These are phyloP conservation scores for Beauveria bassiana DNA, from an alignment of 2,329 filamentous ascomycete genomes.

Conservation along the genomic window DNA sequence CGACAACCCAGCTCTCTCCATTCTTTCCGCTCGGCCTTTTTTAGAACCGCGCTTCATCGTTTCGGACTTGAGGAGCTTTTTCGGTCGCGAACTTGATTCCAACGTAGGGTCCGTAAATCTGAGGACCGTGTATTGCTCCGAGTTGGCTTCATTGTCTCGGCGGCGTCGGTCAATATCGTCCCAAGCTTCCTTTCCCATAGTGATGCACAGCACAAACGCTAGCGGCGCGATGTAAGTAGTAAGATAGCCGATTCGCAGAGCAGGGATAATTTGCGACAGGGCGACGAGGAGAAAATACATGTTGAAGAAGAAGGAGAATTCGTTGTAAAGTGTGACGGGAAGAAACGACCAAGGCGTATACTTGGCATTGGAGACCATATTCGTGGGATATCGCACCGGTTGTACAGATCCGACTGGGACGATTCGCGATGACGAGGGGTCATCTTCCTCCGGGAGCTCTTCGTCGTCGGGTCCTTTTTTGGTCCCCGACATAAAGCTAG, in stretches of 20 bases:
- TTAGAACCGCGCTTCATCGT: conserved; percentile 23
- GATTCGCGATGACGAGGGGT: conserved; percentile 63
- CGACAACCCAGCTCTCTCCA: conserved; percentile 37
- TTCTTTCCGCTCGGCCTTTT: conserved; percentile 22
- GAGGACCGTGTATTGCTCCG: conserved; percentile 77
- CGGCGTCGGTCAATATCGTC: conserved; percentile 84
- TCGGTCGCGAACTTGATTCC: conserved; percentile 30
- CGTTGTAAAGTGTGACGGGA: conserved; percentile 91
- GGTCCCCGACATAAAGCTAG: conserved; percentile 24
- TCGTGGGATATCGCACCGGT: conserved; percentile 71
- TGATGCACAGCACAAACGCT: conserved; percentile 85
- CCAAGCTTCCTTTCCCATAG: conserved; percentile 88
- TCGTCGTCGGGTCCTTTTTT: conserved; percentile 27
- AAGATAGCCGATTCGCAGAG: conserved; percentile 85
- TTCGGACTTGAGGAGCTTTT: conserved; percentile 37
- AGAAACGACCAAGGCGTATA: conserved; percentile 94
- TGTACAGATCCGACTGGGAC: conserved; percentile 71
- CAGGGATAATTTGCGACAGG: conserved; percentile 83
- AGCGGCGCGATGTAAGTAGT: conserved; percentile 90
- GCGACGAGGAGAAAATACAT: conserved; percentile 97
- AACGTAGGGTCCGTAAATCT: conserved; percentile 54
- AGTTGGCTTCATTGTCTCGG: conserved; percentile 88
- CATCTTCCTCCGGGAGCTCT: conserved; percentile 47
- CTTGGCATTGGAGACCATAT: conserved; percentile 93
- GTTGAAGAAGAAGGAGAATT: conserved; percentile 99